A percentile compares a stretch with the other conserved stretches of the same genome.
Conservation (phyloP, 768 basidiomycete species). For the Suillus paluster region DNA sequence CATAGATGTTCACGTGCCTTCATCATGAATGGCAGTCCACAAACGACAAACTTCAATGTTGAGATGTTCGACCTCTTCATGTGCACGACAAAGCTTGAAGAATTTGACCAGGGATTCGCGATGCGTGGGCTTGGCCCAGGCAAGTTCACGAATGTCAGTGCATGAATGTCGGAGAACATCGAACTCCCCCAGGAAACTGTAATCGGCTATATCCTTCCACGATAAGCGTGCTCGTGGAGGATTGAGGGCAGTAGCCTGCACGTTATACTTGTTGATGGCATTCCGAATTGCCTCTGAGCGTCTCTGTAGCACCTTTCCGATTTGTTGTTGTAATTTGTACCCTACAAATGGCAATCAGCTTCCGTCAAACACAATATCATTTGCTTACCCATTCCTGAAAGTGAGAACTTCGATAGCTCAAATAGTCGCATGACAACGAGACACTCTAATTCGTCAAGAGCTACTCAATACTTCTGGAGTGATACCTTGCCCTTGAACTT, state of each 20-base stretch:
- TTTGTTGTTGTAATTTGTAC: slow-evolving; percentile 36
- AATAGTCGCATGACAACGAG: slow-evolving; percentile 41
- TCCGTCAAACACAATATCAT: no score
- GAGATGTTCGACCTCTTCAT: slow-evolving; percentile 29
- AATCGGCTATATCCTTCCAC: slow-evolving; percentile 12
- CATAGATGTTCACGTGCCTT: slow-evolving; percentile 13
- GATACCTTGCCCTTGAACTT: not conserved
- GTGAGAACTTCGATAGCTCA: no score
- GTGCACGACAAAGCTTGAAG: slow-evolving; percentile 28
- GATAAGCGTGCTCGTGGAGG: slow-evolving; percentile 12
- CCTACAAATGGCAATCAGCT: slow-evolving; percentile 19
- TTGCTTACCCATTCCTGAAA: slow-evolving; percentile 26
- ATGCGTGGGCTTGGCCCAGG: no score
- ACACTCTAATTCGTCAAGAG: slow-evolving; percentile 37
- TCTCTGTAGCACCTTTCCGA: slow-evolving; percentile 31
- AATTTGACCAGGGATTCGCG: slow-evolving; percentile 24
- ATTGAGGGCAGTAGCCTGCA: slow-evolving; percentile 21
- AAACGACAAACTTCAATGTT: slow-evolving; percentile 30
- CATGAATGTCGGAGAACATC: slow-evolving; percentile 8
- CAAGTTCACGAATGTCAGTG: no score
- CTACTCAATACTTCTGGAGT: slow-evolving; percentile 28
- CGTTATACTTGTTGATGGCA: slow-evolving; percentile 32
- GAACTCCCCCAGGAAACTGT: slow-evolving; percentile 12
- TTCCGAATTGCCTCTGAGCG: slow-evolving; percentile 30
- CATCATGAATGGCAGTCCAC: slow-evolving; percentile 20